Percentiles rank a stretch among this genome's conserved stretches.
Conservation (phyloP, 2,329 filamentous ascomycete genomes). For the Pseudogymnoascus sp. region DNA sequence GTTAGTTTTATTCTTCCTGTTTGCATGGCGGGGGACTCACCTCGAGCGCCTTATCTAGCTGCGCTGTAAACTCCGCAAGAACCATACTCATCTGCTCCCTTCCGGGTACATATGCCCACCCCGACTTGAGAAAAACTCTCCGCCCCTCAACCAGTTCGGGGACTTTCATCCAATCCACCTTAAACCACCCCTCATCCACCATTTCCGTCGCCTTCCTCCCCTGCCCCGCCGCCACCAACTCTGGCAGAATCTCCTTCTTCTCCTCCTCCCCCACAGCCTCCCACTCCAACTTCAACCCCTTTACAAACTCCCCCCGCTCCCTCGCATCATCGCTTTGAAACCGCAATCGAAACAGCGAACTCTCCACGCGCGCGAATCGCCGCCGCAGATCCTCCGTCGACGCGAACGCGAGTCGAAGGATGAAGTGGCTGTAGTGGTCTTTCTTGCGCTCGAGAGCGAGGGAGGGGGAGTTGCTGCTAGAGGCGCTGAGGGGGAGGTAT, state of each 20-base stretch:
- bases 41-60: slow-evolving; percentile 76
- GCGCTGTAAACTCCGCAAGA: slow-evolving; percentile 72
- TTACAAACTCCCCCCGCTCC: slow-evolving; percentile 71
- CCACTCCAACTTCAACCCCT: slow-evolving; percentile 73
- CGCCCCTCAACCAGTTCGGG: slow-evolving; percentile 80
- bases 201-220: slow-evolving; percentile 34
- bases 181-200: slow-evolving; percentile 88
- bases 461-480: slow-evolving; percentile 53
- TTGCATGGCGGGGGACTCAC: slow-evolving; percentile 48
- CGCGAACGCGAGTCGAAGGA: slow-evolving; percentile 85
- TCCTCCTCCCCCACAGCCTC: slow-evolving; percentile 75
- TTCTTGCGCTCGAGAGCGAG: slow-evolving; percentile 73
- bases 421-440: slow-evolving; percentile 97
- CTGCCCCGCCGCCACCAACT: slow-evolving; percentile 29
- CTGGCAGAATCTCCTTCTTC: slow-evolving; percentile 39
- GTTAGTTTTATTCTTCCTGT: too few species aligned
- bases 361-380: slow-evolving; percentile 80
- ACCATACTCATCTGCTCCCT: slow-evolving; percentile 86
- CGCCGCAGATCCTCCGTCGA: slow-evolving; percentile 83
- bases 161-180: slow-evolving; percentile 91
- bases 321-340: slow-evolving; percentile 67
- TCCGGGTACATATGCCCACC: slow-evolving; percentile 85
- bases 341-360: slow-evolving; percentile 77
- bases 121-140: slow-evolving; percentile 66
- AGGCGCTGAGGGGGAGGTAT: slow-evolving; percentile 71